Conservation (phyloP, 768 basidiomycete species). For the Mycena kentingensis region DNA sequence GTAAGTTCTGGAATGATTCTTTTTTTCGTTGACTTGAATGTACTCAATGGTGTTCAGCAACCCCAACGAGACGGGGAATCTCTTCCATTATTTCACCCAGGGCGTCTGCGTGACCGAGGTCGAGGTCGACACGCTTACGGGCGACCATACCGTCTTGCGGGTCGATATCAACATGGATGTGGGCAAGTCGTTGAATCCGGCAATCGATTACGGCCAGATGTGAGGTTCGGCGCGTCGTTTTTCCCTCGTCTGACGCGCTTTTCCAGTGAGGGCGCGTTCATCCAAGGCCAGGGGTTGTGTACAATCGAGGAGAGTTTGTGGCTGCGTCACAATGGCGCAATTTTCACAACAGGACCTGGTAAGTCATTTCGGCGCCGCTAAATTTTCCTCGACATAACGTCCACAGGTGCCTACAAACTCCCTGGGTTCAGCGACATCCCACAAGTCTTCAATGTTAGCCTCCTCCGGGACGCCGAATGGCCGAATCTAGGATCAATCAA, state of each 20-base stretch:
- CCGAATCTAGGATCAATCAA: conserved; percentile 24
- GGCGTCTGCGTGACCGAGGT: conserved; percentile 22
- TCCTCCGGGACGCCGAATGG: conserved; percentile 24
- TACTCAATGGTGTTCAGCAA: conserved; percentile 10
- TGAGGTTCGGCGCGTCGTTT: neutral
- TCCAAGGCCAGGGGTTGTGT: conserved; percentile 20
- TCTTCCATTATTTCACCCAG: conserved; percentile 24
- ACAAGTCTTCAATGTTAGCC: conserved; percentile 22
- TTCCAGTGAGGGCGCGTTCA: conserved; percentile 21
- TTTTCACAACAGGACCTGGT: conserved; percentile 24
- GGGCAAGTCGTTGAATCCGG: conserved; percentile 19
- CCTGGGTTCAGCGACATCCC: conserved; percentile 25
- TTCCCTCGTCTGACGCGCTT: neutral
- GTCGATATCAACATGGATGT: conserved; percentile 26
- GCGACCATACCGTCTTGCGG: conserved; percentile 21
- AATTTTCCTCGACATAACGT: neutral
- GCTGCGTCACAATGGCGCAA: conserved; percentile 23
- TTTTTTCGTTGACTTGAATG: neutral
- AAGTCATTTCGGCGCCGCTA: neutral
- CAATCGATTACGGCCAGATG: conserved; percentile 23
- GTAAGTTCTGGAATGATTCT: conserved; percentile 1
- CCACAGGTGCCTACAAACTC: conserved; percentile 22
- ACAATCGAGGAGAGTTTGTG: conserved; percentile 25
- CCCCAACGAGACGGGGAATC: conserved; percentile 22
- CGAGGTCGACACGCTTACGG: conserved; percentile 23